phyloP scores from a whole-genome alignment of 441 rosid species.

The Gossypium aridum region DNA sequence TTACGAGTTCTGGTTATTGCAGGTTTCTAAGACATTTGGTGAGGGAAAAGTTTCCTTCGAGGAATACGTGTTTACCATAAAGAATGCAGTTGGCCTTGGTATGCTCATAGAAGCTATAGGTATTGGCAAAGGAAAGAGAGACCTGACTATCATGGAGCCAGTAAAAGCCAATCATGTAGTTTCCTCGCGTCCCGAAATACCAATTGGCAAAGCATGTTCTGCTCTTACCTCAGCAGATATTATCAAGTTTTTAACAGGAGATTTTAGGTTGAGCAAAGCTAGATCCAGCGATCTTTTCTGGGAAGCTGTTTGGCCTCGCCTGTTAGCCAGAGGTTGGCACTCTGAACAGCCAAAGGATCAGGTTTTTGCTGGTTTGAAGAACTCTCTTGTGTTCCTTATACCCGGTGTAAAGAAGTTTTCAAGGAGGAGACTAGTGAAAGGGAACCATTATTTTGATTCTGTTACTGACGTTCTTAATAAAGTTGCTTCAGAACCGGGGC shows the following conservation, averaged over 20 bases:
- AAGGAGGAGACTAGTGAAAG: constrained; percentile 15
- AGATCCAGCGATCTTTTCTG: constrained; percentile 55
- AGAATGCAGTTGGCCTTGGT: constrained; percentile 36
- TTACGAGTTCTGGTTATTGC: constrained; percentile 9
- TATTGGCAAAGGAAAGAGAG: constrained; percentile 64
- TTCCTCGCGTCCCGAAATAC: constrained; percentile 35
- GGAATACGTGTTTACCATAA: constrained; percentile 59
- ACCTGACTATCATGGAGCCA: constrained; percentile 45
- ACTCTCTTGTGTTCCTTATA: constrained; percentile 10
- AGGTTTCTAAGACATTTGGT: constrained; percentile 49
- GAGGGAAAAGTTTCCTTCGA: constrained; percentile 57
- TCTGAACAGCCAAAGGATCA: constrained; percentile 48
- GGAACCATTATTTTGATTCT: constrained; percentile 17
- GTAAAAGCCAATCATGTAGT: constrained; percentile 21
- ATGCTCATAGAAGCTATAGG: constrained; percentile 56
- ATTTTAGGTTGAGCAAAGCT: constrained; percentile 57
- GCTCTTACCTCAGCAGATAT: constrained; percentile 38
- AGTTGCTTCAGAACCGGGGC: constrained; percentile 14
- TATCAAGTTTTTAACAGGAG: constrained; percentile 41
- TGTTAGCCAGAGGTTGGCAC: constrained; percentile 65
- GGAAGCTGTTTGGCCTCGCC: constrained; percentile 74
- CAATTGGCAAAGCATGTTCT: constrained; percentile 50
- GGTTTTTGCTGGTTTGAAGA: constrained; percentile 4
- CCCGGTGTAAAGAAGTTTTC: constrained; percentile 18
- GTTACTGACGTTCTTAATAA: constrained; percentile 11